Conservation (phyloP, 2,329 filamentous ascomycete species). For the Trichoderma harzianum region DNA sequence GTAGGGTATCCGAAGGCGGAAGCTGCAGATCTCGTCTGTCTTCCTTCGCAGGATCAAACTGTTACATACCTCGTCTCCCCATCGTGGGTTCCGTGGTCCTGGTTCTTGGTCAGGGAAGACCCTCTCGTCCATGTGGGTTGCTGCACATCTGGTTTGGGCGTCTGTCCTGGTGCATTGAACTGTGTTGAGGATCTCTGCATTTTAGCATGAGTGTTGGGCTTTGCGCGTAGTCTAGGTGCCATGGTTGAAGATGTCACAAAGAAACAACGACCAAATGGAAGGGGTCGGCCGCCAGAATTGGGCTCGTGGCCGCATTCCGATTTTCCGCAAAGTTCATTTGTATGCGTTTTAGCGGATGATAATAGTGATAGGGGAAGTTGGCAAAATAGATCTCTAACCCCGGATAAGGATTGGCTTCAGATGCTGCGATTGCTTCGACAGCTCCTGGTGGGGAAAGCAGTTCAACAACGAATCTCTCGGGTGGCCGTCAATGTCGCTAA, state of each 20-base stretch:
- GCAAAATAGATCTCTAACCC: neutral
- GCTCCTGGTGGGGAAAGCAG: neutral
- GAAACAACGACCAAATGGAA: neutral
- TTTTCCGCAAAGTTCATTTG: too few relatives aligned
- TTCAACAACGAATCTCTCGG: neutral
- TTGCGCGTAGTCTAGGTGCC: neutral
- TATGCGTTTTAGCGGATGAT: neutral
- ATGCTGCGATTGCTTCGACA: neutral
- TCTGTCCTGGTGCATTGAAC: slow-evolving; percentile 31
- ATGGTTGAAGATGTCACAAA: neutral
- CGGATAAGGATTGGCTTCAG: neutral
- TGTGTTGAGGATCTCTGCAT: slow-evolving; percentile 21
- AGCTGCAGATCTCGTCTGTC: too few relatives aligned
- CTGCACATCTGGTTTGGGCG: neutral
- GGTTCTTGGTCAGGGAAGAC: too few relatives aligned
- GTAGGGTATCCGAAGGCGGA: too few relatives aligned
- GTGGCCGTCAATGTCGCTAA: neutral
- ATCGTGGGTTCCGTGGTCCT: too few relatives aligned
- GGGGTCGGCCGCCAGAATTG: too few relatives aligned
- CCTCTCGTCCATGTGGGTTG: too few relatives aligned
- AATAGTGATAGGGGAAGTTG: neutral
- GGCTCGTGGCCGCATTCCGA: too few relatives aligned
- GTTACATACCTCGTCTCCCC: too few relatives aligned
- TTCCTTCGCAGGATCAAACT: too few relatives aligned
- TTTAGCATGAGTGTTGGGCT: neutral